These are phyloP conservation scores for Termitomyces sp. DNA, from an alignment of 768 basidiomycete species.

Conservation along the genomic window DNA sequence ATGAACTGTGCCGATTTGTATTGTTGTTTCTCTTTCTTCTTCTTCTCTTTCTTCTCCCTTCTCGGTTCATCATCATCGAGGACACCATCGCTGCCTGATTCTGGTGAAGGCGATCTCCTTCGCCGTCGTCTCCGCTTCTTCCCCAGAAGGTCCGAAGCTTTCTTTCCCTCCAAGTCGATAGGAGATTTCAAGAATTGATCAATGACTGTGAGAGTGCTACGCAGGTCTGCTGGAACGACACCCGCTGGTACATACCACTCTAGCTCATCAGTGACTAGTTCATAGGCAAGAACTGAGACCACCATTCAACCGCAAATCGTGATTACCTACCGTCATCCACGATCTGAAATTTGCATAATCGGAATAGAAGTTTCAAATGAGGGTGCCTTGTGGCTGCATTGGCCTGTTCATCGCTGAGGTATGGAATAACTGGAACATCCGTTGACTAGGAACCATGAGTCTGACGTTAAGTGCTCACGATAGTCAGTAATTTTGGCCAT, in stretches of 20 bases:
- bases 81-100: conserved; percentile 36
- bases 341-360: conserved; percentile 67
- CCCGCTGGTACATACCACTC: conserved; percentile 83
- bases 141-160: conserved; percentile 61
- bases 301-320: not conserved
- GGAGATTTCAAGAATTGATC: conserved; percentile 80
- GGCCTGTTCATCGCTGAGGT: conserved; percentile 67
- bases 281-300: not conserved
- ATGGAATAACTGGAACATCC: conserved; percentile 58
- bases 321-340: conserved; percentile 53
- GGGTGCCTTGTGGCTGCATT: conserved; percentile 73
- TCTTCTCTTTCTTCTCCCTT: conserved; percentile 58
- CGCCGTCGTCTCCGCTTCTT: conserved; percentile 53
- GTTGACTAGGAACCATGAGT: not conserved
- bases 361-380: conserved; percentile 80
- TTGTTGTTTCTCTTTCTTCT: conserved; percentile 48
- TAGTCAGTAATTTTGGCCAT: conserved; percentile 68
- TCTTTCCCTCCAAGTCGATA: conserved; percentile 75
- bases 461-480: conserved; percentile 40
- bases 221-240: conserved; percentile 63
- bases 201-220: conserved; percentile 68
- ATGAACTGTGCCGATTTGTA: conserved; percentile 92
- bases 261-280: conserved; percentile 58
- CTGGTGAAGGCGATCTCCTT: conserved; percentile 37
- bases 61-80: conserved; percentile 30